Base-by-base conservation (phyloP, 2,329 filamentous ascomycete genomes). In the Microsporum ferrugineum region DNA sequence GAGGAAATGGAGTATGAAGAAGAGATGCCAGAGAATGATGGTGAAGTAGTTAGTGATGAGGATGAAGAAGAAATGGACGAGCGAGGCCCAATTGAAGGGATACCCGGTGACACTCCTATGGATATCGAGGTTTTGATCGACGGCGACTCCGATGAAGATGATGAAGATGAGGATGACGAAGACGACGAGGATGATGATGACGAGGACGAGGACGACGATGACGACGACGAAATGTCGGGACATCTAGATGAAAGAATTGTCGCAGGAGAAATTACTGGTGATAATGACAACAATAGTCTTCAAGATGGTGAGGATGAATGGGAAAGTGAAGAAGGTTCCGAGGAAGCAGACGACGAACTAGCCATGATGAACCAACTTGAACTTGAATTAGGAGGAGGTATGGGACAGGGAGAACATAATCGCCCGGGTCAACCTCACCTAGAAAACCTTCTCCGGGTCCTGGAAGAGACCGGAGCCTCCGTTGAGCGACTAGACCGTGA, bases 1-100 rank as follows among this genome's bases (percentile, higher is more conserved):
- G 84, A 96, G 41, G 92, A 95, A 66, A 94, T 96, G 85, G 89
- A 95, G 60, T 96, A 95, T 68, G 90, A 94, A 51, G 88, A 92
- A 66, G 91, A 91, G 36, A 82, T 88, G 69, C 85, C 85, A 0
- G 83, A 82, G 65, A 88, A 92, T 69, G 89, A 89, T 62, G 88
- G 91, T 68, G 89, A 94, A 66, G 88, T 92, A 61, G 85, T 96
- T 62, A 96, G 91, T 68, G 92, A 95, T 69, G 89, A 94, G 62
- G 89, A 95, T 63, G 81, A 88, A 64, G 89, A 95, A 61, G 88
- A 88, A 33, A 81, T 91, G 58, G 86, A 85, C 63, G 88, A 86
- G 43, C 91, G 95, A 80, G 92, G 91, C 4, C 79, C 79, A 8
- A 82, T 86, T 57, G 84, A 86, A 77, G 84, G 84, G 61, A 73